phyloP scores from a whole-genome alignment of 208 protist genomes.

The Wallacemonas sp. region DNA sequence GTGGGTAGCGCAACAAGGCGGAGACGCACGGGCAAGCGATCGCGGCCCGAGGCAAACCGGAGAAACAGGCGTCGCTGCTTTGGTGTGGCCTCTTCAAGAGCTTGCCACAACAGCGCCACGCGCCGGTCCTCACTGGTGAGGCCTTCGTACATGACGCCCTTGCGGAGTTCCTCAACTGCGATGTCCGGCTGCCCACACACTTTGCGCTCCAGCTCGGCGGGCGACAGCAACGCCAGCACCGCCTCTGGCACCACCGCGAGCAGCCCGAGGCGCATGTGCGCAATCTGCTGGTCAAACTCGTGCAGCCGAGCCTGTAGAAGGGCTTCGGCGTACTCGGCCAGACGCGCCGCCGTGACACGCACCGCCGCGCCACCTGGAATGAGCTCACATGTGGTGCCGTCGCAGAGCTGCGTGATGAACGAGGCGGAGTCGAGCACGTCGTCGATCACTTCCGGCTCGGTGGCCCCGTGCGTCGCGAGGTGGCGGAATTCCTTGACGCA shows the following conservation, averaged over 20 bases:
- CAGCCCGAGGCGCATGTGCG: conserved; percentile 85
- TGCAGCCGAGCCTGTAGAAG: conserved; percentile 70
- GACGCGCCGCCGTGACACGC: conserved; percentile 75
- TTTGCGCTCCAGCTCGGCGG: conserved; percentile 83
- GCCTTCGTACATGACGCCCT: conserved; percentile 83
- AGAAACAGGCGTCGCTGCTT: conserved; percentile 88
- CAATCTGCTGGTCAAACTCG: conserved; percentile 80
- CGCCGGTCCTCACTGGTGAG: conserved; percentile 76
- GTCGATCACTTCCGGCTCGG: conserved; percentile 61
- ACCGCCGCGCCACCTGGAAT: conserved; percentile 54
- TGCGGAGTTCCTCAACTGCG: conserved; percentile 80
- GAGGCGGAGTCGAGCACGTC: conserved; percentile 83
- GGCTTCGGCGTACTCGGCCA: conserved; percentile 76
- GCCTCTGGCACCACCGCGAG: conserved; percentile 85
- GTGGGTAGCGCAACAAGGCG: conserved; percentile 69
- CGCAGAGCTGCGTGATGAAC: conserved; percentile 84
- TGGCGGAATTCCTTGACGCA: conserved; percentile 79
- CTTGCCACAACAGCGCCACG: conserved; percentile 91
- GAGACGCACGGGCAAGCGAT: conserved; percentile 88
- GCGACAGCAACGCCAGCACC: conserved; percentile 80
- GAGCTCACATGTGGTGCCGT: conserved; percentile 77
- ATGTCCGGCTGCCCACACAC: conserved; percentile 93
- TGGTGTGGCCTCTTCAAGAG: conserved; percentile 82
- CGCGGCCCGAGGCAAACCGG: conserved; percentile 90
- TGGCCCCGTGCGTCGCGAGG: conserved; percentile 27